Evolutionary conservation across 352 stramenopile species (phyloP), one percentile per base, ranked within the genome.

Genomic region (Thalassiosira livingstoniorum): DNA sequence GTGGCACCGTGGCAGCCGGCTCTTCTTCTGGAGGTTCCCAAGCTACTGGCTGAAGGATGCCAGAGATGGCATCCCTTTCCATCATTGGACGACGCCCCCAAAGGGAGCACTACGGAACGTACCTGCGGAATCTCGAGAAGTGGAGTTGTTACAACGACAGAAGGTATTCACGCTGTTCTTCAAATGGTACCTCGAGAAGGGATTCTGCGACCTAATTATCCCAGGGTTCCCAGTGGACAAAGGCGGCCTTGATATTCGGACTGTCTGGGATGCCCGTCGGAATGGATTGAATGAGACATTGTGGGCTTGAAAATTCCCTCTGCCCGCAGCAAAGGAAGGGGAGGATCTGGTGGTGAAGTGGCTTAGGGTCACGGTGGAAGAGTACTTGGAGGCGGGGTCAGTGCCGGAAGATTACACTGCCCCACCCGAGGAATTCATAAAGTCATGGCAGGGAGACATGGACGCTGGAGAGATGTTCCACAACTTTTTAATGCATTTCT

Each of bases 391-490:
- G n/a, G 0, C 0, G 11, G 63, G 64, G 18, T 76, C 54, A 18
- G 53, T 54, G 0, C 23, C 1, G 27, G 57, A 83, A 37, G 65
- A 83, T 67, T 78, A 77, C 34, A 68, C 75, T 47, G 35, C 53
- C 60, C 45, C 74, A 4, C 1, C 42, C 4, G n/a, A 27, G 2
- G 25, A 21, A 2, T 81, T 75, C 15, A 74, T 80, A 43, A 72
- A 66, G 55, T 31, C n/a, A 34, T 72, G 34, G 45, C 47, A 66
- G 34, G 47, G 27, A 54, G 84, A 92, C 51, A 66, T 64, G 29
- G 81, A 92, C 72, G 55, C 82, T 67, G 83, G 80, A 34, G 63
- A 90, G 61, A 78, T 79, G 67, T 90, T 92, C 54, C 39, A 47
- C 39, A 47, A 47, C 15, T 47, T 47, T 47, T 18, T 47, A 47